A percentile compares a stretch with the other conserved stretches of the same genome.
Conservation (phyloP, 164 flowering plant genomes). For the Echeveria elegans region DNA sequence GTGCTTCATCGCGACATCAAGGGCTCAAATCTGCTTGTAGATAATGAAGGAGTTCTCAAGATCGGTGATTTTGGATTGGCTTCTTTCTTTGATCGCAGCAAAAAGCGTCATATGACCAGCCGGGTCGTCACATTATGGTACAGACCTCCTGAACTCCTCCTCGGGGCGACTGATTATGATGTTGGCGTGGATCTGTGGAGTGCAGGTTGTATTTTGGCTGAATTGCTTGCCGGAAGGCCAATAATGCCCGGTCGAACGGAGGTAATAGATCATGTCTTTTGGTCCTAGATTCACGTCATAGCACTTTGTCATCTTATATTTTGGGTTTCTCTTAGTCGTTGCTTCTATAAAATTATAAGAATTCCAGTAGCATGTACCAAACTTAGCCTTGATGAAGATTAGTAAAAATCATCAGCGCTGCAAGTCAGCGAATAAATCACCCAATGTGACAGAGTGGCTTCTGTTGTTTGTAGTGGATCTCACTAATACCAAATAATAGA, state of each 20-base stretch:
- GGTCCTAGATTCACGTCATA: neutral
- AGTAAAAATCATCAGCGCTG: neutral
- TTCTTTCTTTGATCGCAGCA: constrained; percentile 33
- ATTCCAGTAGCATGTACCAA: neutral
- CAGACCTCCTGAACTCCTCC: constrained; percentile 53
- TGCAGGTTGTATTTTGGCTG: constrained; percentile 55
- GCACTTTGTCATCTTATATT: too few relatives aligned
- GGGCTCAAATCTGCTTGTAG: constrained; percentile 55
- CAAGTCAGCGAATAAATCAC: neutral
- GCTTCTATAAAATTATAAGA: too few relatives aligned
- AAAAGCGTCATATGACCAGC: constrained; percentile 48
- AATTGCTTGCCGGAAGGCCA: constrained; percentile 48
- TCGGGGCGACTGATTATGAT: constrained; percentile 52
- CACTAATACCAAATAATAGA: neutral
- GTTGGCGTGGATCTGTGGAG: constrained; percentile 57
- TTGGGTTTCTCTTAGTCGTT: too few relatives aligned
- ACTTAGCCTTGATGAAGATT: neutral
- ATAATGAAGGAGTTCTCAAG: constrained; percentile 39
- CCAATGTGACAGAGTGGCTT: neutral
- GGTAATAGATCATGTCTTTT: constrained; percentile 20
- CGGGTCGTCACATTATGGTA: constrained; percentile 59
- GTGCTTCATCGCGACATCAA: constrained; percentile 58
- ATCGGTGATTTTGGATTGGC: constrained; percentile 62
- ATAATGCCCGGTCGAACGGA: constrained; percentile 59
- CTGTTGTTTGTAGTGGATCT: neutral